Evolutionary conservation across 306 rosid genomes (phyloP).

Genomic region (Prunus persica): Prunus_persica_NCBIv2 NC_034012.1:432501-433000

Average conservation of each 20-base stretch:
- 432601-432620: no score
- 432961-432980: background rate
- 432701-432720: background rate
- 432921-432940: background rate
- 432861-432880: constrained; percentile 29
- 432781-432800: constrained; percentile 23
- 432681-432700: background rate
- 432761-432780: constrained; percentile 15
- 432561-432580: no score
- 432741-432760: background rate
- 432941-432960: constrained; percentile 17
- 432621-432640: background rate
- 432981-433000: background rate
- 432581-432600: no score
- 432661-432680: background rate
- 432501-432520: no score
- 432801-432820: background rate
- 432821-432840: constrained; percentile 20
- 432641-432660: background rate
- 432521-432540: no score
- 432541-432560: no score
- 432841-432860: constrained; percentile 23
- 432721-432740: background rate
- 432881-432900: constrained; percentile 3
- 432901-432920: background rate